These are phyloP conservation scores for Syncephalastrum monosporum DNA, from an alignment of 371 early-diverging fungal species.

Conservation along the genomic window DNA sequence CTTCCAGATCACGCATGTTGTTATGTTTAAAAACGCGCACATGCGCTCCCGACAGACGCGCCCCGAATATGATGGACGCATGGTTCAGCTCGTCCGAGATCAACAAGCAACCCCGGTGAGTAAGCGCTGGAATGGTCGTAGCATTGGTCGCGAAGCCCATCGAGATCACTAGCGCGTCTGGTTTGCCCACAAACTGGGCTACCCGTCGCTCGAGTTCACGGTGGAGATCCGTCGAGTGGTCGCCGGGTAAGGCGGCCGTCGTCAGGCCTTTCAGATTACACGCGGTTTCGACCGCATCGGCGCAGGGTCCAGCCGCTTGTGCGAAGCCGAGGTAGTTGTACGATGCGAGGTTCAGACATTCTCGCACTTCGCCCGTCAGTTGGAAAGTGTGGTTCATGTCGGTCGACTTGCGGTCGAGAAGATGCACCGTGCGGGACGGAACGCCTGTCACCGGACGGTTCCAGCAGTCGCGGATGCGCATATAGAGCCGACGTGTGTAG, in stretches of 20 bases:
- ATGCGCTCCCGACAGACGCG: slow-evolving; percentile 91
- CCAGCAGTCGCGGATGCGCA: slow-evolving; percentile 95
- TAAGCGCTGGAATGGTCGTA: slow-evolving; percentile 93
- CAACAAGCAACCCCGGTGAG: slow-evolving; percentile 75
- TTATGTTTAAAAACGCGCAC: slow-evolving; percentile 99
- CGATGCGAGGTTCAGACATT: slow-evolving; percentile 93
- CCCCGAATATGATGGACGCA: slow-evolving; percentile 94
- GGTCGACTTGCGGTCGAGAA: slow-evolving; percentile 81
- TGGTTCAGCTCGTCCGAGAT: slow-evolving; percentile 99
- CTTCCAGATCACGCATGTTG: slow-evolving; percentile 78
- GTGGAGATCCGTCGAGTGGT: slow-evolving; percentile 69
- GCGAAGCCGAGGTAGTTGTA: slow-evolving; percentile 99
- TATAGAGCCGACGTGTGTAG: slow-evolving; percentile 94
- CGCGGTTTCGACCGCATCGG: slow-evolving; percentile 87
- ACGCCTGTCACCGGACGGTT: slow-evolving; percentile 96
- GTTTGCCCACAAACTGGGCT: slow-evolving; percentile 95
- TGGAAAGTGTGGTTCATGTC: slow-evolving; percentile 88
- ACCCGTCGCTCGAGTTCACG: slow-evolving; percentile 87
- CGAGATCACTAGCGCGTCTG: slow-evolving; percentile 91
- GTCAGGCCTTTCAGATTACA: slow-evolving; percentile 65
- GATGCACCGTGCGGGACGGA: slow-evolving; percentile 86
- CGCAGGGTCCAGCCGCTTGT: slow-evolving; percentile 86
- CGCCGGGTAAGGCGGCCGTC: slow-evolving; percentile 68
- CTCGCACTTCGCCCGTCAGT: slow-evolving; percentile 81
- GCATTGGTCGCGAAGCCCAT: slow-evolving; percentile 99